Evolutionary conservation across 2,329 filamentous ascomycete genomes (phyloP), one percentile per base, ranked within the genome.

Genomic region (Diaporthe sp.): DNA sequence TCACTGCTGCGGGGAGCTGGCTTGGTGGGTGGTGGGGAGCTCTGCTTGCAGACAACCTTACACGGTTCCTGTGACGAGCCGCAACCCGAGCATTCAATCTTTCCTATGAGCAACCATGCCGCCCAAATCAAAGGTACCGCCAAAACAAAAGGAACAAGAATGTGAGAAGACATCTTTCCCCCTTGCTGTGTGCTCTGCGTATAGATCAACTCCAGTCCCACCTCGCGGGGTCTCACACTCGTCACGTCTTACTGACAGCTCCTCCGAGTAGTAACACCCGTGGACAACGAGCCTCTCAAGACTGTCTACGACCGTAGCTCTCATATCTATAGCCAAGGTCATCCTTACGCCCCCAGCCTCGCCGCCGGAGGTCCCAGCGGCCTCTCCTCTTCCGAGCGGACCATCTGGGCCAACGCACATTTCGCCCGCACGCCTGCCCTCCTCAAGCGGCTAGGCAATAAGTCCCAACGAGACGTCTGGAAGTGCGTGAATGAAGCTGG

Each of bases 391-490:
- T 83, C 85, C 72, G 89, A 91, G 74, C 86, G 85, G 75, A 86
- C 87, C 79, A 85, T 85, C 31, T 90, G 87, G 83, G 80, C 86
- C 51, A 86, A 88, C 81, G 80, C 85, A 25, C 84, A 86, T 78
- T 85, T 89, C 75, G 84, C 90, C 55, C 83, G 83, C 58, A 84
- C 85, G 51, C 83, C 83, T 80, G 58, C 81, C 84, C 46, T 84
- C 82, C 76, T 76, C 51, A 71, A 65, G 55, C 78, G 75, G 28
- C 80, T 82, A 44, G 80, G 81, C 1, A 84, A 85, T 81, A 90
- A 90, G 81, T 82, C 87, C 37, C 87, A 90, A 80, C 87, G 88
- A 79, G 90, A 91, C 79, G 87, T 89, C 80, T 92, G 90, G 90
- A 90, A 89, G 82, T 84, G 85, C 62, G 84, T 90, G 77, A 86